A percentile compares a stretch with the other conserved stretches of the same genome.
These are phyloP conservation scores for Torulaspora quercuum DNA, from an alignment of 805 yeast genomes.

Conservation along the genomic window DNA sequence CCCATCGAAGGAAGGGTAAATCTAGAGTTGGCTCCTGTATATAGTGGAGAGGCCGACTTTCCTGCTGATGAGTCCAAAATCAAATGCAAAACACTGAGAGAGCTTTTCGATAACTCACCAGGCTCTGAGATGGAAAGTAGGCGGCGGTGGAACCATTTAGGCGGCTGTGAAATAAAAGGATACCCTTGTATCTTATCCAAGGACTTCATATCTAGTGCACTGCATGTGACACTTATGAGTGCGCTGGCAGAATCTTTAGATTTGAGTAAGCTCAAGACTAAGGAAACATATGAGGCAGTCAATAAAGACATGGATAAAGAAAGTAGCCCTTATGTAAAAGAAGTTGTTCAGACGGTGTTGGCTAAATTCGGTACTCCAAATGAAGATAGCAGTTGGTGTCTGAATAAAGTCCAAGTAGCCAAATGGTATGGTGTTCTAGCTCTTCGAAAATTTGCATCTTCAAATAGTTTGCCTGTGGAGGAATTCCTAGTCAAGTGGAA, in stretches of 20 bases:
- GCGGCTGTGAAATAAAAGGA: constrained; percentile 56
- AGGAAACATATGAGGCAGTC: constrained; percentile 32
- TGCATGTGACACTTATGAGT: constrained; percentile 40
- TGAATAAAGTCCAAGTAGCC: constrained; percentile 47
- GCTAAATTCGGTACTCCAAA: constrained; percentile 41
- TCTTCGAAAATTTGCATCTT: constrained; percentile 40
- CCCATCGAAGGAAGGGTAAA: constrained; percentile 35
- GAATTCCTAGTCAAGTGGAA: constrained; percentile 66
- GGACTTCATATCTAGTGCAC: constrained; percentile 35
- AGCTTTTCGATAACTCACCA: constrained; percentile 45
- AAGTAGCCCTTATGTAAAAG: constrained; percentile 35
- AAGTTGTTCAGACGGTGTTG: constrained; percentile 49
- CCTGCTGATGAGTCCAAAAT: constrained; percentile 9
- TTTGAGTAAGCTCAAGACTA: constrained; percentile 29
- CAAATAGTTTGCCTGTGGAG: constrained; percentile 36
- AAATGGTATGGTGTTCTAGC: constrained; percentile 63
- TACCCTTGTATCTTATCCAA: constrained; percentile 38
- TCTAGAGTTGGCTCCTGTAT: constrained; percentile 37
- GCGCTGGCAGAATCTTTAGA: constrained; percentile 38
- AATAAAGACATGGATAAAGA: constrained; percentile 34
- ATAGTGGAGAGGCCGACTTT: constrained; percentile 33
- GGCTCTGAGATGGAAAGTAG: constrained; percentile 55
- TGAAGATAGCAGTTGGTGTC: constrained; percentile 31
- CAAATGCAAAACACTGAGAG: constrained; percentile 29
- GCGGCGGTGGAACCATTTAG: constrained; percentile 47